Evolutionary conservation across 2,329 filamentous ascomycete genomes (phyloP), one percentile per base, ranked within the genome.

Genomic region (Elsinoe ampelina): DNA sequence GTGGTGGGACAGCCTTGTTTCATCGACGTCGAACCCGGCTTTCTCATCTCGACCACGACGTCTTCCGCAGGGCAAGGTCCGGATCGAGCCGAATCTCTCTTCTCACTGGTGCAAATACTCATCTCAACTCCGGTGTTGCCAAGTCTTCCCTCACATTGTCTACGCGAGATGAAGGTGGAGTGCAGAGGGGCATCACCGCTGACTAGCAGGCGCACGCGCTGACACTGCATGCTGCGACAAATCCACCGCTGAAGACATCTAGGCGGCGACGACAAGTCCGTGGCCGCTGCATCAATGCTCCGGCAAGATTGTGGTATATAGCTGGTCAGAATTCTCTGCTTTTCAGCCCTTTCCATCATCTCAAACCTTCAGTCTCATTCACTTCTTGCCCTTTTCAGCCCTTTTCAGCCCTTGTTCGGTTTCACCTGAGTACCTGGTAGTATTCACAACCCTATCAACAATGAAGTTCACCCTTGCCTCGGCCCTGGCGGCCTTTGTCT

Each of bases 401-500:
- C 41, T 22, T 17, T 30, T 30, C 26, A 45, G 41, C 20, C 41
- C 12, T 19, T 34, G 2, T 50, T 50, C 45, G 15, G 6, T 52
- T 52, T 39, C 48, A 52, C 12, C 38, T 34, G 48, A 39, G 32
- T 51, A 51, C 47, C 47, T 51, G 47, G 47, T 48, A 3, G 47
- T 35, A 51, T 51, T 36, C 32, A 1, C 30, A 19, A n/a, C 12
- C 32, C 32, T 19, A 15, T 11, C 30, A 15, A 39, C 2, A 22
- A 52, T 52, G 48, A 38, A 39, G 48, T 52, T 52, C 34, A 12
- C 48, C n/a, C 12, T 52, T 39, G 34, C 48, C 34, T 38, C 48
- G 34, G 48, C 58, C 62, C 63, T 67, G 63, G 62, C 58, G 60
- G 63, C 63, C 38, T 59, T 64, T 47, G 39, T 60, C 60, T 61